phyloP scores from a whole-genome alignment of 23 red algal genomes.

The Agarophyton chilense region DNA sequence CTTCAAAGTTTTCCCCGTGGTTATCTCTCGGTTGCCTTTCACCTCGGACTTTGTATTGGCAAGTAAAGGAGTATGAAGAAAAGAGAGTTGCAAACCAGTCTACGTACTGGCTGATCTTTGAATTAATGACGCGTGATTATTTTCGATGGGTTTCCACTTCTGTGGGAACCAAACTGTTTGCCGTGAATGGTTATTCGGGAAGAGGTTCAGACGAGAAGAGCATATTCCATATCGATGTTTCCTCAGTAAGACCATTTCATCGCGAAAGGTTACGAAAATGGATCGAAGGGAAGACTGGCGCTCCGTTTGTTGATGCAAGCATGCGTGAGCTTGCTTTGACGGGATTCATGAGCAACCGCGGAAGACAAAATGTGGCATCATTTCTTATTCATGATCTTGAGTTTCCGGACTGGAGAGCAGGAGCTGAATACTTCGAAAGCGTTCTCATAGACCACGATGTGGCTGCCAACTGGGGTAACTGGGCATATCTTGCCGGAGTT shows the following conservation, averaged over 20 bases:
- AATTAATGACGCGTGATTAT: conserved; percentile 86
- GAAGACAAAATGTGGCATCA: conserved; percentile 92
- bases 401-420: conserved; percentile 87
- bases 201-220: neutral
- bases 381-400: conserved; percentile 90
- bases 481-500: conserved; percentile 90
- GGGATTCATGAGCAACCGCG: conserved; percentile 91
- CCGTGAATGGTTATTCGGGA: conserved; percentile 61
- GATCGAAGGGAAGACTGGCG: conserved; percentile 80
- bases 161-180: conserved; percentile 76
- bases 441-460: conserved; percentile 87
- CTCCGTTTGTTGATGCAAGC: conserved; percentile 87
- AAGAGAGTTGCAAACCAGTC: conserved; percentile 58
- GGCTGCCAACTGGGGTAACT: conserved; percentile 90
- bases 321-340: conserved; percentile 90
- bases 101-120: conserved; percentile 96
- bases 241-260: conserved; percentile 7
- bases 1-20: conserved; percentile 87
- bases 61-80: conserved; percentile 72
- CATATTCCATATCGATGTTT: neutral
- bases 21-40: conserved; percentile 82
- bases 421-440: conserved; percentile 93
- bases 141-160: conserved; percentile 81
- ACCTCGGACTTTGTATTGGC: conserved; percentile 79
- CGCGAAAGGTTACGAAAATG: conserved; percentile 59